phyloP scores from a whole-genome alignment of 2,329 filamentous ascomycete genomes.

The Hymenoscyphus albidus region DNA sequence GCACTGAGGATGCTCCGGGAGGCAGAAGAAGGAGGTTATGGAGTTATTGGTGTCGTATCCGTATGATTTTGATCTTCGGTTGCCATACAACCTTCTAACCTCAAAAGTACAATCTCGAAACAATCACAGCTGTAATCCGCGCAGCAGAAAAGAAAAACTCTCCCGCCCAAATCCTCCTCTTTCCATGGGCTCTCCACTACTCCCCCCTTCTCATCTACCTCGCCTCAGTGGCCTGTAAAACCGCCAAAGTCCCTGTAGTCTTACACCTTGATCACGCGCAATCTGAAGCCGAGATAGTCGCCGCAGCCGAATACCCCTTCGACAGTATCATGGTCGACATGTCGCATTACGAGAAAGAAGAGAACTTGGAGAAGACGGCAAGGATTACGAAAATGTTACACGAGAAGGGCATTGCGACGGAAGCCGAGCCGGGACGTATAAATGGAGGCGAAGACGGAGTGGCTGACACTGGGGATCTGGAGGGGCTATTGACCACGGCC shows the following conservation, averaged over 20 bases:
- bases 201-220: slow-evolving; percentile 52
- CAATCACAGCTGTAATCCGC: slow-evolving; percentile 62
- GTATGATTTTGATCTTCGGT: slow-evolving; percentile 14
- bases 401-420: slow-evolving; percentile 61
- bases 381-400: slow-evolving; percentile 62
- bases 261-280: slow-evolving; percentile 67
- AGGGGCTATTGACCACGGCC: slow-evolving; percentile 58
- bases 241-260: slow-evolving; percentile 54
- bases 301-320: slow-evolving; percentile 55
- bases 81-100: background rate
- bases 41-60: slow-evolving; percentile 49
- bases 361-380: slow-evolving; percentile 62
- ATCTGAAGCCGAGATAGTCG: slow-evolving; percentile 53
- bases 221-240: slow-evolving; percentile 51
- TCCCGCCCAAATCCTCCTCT: slow-evolving; percentile 66
- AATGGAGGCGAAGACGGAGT: slow-evolving; percentile 74
- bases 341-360: slow-evolving; percentile 66
- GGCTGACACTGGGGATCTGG: slow-evolving; percentile 59
- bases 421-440: slow-evolving; percentile 69
- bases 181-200: slow-evolving; percentile 67
- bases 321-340: slow-evolving; percentile 77
- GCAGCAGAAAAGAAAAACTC: slow-evolving; percentile 65
- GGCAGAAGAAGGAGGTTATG: slow-evolving; percentile 52
- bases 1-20: slow-evolving; percentile 44
- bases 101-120: slow-evolving; percentile 61